Evolutionary conservation across 306 rosid species (phyloP).

Genomic region (Fragaria iinumae): DNA sequence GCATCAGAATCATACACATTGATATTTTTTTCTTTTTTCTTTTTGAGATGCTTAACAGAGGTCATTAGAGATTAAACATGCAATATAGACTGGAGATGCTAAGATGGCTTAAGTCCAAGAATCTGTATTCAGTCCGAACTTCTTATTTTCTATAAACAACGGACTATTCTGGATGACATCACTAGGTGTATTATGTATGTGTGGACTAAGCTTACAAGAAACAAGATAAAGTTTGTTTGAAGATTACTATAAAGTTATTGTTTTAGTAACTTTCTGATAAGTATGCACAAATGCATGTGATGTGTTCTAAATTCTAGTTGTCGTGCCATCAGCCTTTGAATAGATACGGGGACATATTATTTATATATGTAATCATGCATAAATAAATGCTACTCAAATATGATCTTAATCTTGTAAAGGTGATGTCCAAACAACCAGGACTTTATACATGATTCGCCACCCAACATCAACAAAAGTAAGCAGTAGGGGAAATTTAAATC

Average conservation of each 20-base stretch:
- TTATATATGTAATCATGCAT: neutral
- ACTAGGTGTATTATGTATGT: neutral
- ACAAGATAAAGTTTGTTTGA: neutral
- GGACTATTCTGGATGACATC: neutral
- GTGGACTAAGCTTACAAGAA: neutral
- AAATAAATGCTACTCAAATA: neutral
- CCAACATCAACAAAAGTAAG: neutral
- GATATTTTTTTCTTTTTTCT: neutral
- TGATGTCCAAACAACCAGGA: neutral
- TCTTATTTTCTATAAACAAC: neutral
- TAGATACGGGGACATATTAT: neutral
- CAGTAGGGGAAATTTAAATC: neutral
- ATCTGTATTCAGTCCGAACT: neutral
- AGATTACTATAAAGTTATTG: too few species aligned
- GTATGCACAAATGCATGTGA: neutral
- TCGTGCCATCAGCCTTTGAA: neutral
- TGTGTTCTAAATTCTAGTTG: neutral
- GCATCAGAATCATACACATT: neutral
- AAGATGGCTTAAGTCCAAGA: neutral
- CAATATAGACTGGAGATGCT: neutral
- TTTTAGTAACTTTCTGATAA: too few species aligned
- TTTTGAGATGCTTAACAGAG: neutral
- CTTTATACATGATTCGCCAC: neutral
- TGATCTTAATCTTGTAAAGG: neutral
- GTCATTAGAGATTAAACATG: neutral